Evolutionary conservation across 108 stramenopile species (phyloP).

Genomic region (Epithemia pelagica): DNA sequence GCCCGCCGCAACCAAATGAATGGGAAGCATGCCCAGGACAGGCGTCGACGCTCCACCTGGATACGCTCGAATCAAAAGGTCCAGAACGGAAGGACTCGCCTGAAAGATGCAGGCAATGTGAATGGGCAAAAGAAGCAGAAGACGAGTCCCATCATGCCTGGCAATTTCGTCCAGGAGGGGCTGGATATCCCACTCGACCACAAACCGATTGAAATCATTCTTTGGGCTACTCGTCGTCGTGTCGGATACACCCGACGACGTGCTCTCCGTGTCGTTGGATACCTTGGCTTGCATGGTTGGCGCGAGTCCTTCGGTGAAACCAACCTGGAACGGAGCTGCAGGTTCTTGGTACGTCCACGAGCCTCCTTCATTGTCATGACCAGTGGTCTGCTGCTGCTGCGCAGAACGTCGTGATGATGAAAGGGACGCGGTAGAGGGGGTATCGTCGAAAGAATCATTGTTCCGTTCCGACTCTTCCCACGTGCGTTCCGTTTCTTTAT

Average conservation of each 20-base stretch:
- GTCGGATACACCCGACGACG: neutral
- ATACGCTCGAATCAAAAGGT: constrained; percentile 20
- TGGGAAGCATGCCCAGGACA: constrained; percentile 24
- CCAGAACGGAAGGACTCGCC: constrained; percentile 7
- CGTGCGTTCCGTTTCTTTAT: neutral
- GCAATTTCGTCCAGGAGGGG: neutral
- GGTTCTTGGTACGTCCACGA: too few species aligned
- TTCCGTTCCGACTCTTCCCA: too few species aligned
- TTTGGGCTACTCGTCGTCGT: too few species aligned
- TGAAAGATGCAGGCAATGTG: neutral
- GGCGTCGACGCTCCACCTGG: constrained; percentile 4
- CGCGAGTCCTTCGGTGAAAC: too few species aligned
- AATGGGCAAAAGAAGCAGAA: neutral
- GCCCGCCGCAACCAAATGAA: constrained; percentile 27
- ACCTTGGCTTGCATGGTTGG: neutral
- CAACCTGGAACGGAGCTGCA: too few species aligned
- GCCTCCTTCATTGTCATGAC: too few species aligned
- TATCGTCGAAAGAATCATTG: too few species aligned
- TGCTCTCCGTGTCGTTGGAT: neutral
- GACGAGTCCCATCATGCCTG: too few species aligned
- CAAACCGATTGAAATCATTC: neutral
- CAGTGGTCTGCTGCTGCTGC: too few species aligned
- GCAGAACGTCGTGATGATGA: too few species aligned
- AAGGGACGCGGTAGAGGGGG: too few species aligned
- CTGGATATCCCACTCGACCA: neutral